A percentile compares a stretch with the other conserved stretches of the same genome.
Evolutionary conservation across 2,329 filamentous ascomycete genomes (phyloP).

Genomic region (Microsporum canis): DNA sequence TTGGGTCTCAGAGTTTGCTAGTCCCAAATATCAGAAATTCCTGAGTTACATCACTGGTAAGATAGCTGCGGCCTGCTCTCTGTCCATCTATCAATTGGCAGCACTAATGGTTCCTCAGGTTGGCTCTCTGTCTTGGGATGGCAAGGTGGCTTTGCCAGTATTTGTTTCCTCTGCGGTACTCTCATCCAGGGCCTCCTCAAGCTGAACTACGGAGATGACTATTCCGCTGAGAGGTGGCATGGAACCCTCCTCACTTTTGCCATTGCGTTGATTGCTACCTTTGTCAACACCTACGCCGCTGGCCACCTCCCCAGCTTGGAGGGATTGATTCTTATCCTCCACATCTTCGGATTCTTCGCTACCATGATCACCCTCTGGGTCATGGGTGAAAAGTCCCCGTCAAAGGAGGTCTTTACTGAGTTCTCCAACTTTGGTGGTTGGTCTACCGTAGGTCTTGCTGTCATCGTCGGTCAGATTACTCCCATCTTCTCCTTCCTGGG

Average conservation of each 20-base stretch:
- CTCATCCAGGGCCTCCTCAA: slow-evolving; percentile 29
- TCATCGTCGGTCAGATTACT: slow-evolving; percentile 26
- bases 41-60: slow-evolving; percentile 38
- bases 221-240: slow-evolving; percentile 37
- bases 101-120: slow-evolving; percentile 15
- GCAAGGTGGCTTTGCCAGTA: slow-evolving; percentile 34
- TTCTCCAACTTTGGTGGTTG: slow-evolving; percentile 40
- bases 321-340: slow-evolving; percentile 38
- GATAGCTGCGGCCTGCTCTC: neutral
- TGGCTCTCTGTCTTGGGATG: slow-evolving; percentile 35
- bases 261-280: slow-evolving; percentile 28
- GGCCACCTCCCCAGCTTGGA: slow-evolving; percentile 39
- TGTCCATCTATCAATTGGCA: neutral
- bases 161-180: slow-evolving; percentile 24
- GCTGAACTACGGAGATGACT: slow-evolving; percentile 28
- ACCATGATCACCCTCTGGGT: slow-evolving; percentile 39
- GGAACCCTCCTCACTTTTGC: slow-evolving; percentile 40
- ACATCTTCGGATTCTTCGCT: slow-evolving; percentile 43
- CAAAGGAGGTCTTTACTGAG: slow-evolving; percentile 36
- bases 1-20: slow-evolving; percentile 30
- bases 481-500: slow-evolving; percentile 30
- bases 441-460: slow-evolving; percentile 35
- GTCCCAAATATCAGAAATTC: slow-evolving; percentile 29
- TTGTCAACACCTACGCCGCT: slow-evolving; percentile 36
- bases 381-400: slow-evolving; percentile 31